These are phyloP conservation scores for Cryphonectria naterciae DNA, from an alignment of 2,329 filamentous ascomycete species.

Conservation along the genomic window DNA sequence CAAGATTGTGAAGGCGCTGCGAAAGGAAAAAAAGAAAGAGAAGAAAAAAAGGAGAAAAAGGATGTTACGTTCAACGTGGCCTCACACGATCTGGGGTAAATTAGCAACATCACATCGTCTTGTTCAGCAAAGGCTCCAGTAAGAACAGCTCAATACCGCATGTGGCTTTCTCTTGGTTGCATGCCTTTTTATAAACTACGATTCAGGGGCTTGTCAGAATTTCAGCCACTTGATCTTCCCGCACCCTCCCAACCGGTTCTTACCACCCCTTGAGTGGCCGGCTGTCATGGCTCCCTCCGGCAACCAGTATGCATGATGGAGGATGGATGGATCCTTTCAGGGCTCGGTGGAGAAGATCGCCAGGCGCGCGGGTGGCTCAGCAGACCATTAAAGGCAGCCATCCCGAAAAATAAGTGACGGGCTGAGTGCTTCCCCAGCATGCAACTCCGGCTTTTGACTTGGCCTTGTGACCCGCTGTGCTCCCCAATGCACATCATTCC, in stretches of 20 bases:
- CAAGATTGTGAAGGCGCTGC: background rate
- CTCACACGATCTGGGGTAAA: conserved; percentile 12
- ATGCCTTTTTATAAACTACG: background rate
- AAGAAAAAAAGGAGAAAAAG: too few relatives aligned
- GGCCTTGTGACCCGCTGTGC: conserved; percentile 7
- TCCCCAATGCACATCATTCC: background rate
- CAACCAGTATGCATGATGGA: conserved; percentile 11
- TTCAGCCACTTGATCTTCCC: conserved; percentile 1
- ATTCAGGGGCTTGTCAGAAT: conserved; percentile 1
- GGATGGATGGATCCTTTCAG: background rate
- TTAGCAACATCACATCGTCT: background rate
- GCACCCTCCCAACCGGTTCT: conserved; percentile 10
- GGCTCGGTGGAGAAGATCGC: background rate
- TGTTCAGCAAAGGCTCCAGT: background rate
- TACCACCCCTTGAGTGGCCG: background rate
- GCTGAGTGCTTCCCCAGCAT: background rate
- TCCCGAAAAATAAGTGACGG: background rate
- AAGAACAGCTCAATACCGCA: background rate
- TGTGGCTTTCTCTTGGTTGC: conserved; percentile 4
- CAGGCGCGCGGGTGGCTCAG: conserved; percentile 10
- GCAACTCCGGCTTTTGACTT: conserved; percentile 9
- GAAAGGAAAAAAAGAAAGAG: background rate
- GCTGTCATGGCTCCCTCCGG: conserved; percentile 14
- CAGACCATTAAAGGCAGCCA: conserved; percentile 11
- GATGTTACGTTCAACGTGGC: background rate